phyloP scores from a whole-genome alignment of 1,284 basidiomycete genomes.

The Blastosporella zonata region DNA sequence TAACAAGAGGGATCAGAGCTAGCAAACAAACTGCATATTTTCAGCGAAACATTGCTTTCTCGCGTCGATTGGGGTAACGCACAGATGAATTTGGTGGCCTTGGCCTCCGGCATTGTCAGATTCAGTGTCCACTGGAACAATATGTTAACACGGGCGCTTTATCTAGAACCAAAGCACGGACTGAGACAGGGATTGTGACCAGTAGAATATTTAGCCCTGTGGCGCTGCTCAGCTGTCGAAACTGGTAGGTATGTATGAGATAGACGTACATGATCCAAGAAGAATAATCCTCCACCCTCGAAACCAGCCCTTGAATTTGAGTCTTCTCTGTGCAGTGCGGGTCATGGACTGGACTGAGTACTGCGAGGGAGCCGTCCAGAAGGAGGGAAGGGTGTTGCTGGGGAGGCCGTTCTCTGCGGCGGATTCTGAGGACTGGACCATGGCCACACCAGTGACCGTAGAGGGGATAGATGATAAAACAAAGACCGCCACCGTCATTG shows the following conservation, averaged over 20 bases:
- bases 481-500: not conserved
- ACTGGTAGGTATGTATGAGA: not conserved
- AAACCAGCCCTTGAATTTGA: constrained; percentile 18
- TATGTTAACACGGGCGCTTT: not conserved
- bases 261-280: constrained; percentile 53
- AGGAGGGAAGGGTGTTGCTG: constrained; percentile 12
- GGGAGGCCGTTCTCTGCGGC: constrained; percentile 5
- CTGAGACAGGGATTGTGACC: constrained; percentile 53
- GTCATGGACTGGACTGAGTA: constrained; percentile 10
- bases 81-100: constrained; percentile 67
- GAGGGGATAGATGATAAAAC: constrained; percentile 2
- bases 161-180: constrained; percentile 28
- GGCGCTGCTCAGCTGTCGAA: not conserved
- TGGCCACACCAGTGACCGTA: constrained; percentile 15
- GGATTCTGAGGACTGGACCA: constrained; percentile 1
- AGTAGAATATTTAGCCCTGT: constrained; percentile 67
- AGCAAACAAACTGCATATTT: constrained; percentile 55
- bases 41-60: not conserved
- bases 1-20: constrained; percentile 70
- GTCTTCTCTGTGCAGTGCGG: not conserved
- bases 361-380: constrained; percentile 16
- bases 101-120: constrained; percentile 50
- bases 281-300: constrained; percentile 55
- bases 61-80: constrained; percentile 22
- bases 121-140: constrained; percentile 59